Conservation (phyloP, 2,329 filamentous ascomycete species). For the Magnaporthales sp. region DNA sequence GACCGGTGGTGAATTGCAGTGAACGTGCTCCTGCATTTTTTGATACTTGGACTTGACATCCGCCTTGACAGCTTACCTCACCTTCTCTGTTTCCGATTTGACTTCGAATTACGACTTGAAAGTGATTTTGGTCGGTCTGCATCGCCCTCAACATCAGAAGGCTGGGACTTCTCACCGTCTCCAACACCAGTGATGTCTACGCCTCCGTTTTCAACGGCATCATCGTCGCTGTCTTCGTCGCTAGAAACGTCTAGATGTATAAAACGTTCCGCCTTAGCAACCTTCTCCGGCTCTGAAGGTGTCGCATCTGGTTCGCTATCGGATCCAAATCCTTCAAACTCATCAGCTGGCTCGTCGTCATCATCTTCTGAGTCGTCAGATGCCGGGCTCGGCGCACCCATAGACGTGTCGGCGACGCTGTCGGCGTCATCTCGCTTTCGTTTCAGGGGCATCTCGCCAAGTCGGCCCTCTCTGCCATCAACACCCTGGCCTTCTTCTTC, state of each 20-base stretch:
- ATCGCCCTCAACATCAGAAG: neutral
- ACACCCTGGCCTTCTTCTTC: slow-evolving; percentile 44
- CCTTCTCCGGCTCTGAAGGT: neutral
- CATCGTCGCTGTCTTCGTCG: slow-evolving; percentile 6
- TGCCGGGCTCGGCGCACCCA: slow-evolving; percentile 15
- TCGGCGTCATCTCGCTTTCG: slow-evolving; percentile 53
- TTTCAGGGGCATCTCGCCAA: slow-evolving; percentile 83
- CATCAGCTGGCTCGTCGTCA: slow-evolving; percentile 23
- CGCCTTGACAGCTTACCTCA: neutral
- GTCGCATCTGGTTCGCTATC: slow-evolving; percentile 26
- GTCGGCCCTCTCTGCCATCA: slow-evolving; percentile 65
- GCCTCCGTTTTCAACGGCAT: slow-evolving; percentile 11
- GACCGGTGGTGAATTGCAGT: neutral
- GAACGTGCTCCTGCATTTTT: neutral
- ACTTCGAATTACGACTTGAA: neutral
- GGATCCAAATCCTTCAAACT: slow-evolving; percentile 40
- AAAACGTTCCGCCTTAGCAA: slow-evolving; percentile 7
- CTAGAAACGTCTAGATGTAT: slow-evolving; percentile 11
- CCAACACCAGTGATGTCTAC: slow-evolving; percentile 23
- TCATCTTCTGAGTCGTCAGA: slow-evolving; percentile 13
- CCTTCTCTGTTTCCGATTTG: neutral
- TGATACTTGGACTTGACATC: neutral
- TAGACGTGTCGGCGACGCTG: slow-evolving; percentile 28
- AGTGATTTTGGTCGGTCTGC: neutral
- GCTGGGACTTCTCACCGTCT: slow-evolving; percentile 11